Conservation (phyloP, 257 asterid species). For the Scutellaria baicalensis region DNA sequence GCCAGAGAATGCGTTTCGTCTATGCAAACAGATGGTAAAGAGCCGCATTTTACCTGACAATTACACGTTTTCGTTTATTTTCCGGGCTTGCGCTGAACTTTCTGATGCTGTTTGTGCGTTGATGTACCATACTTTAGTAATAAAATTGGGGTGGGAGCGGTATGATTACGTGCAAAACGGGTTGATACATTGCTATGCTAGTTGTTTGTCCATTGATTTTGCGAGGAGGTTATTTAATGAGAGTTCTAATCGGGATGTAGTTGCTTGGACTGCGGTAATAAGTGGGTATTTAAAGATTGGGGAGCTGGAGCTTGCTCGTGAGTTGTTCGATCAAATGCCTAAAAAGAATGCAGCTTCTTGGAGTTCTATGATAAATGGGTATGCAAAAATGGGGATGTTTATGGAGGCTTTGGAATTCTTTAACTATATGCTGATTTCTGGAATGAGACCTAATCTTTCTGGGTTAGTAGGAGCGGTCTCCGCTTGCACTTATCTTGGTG, state of each 20-base stretch:
- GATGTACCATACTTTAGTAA: slow-evolving; percentile 35
- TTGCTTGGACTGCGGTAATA: slow-evolving; percentile 49
- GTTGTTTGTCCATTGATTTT: slow-evolving; percentile 14
- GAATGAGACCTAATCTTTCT: slow-evolving; percentile 36
- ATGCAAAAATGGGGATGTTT: slow-evolving; percentile 33
- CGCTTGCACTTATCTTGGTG: slow-evolving; percentile 38
- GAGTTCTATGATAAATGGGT: slow-evolving; percentile 54
- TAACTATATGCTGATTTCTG: slow-evolving; percentile 29
- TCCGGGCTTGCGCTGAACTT: slow-evolving; percentile 36
- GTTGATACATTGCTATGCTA: slow-evolving; percentile 41
- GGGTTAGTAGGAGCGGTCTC: slow-evolving; percentile 36
- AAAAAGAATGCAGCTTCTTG: slow-evolving; percentile 37
- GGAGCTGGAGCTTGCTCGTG: slow-evolving; percentile 20
- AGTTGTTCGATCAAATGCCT: slow-evolving; percentile 57
- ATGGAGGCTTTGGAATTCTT: slow-evolving; percentile 33
- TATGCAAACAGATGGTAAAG: slow-evolving; percentile 36
- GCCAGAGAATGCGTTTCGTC: slow-evolving; percentile 23
- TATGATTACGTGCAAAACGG: slow-evolving; percentile 60
- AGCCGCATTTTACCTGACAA: slow-evolving; percentile 30
- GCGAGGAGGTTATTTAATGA: slow-evolving; percentile 40
- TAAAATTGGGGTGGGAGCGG: slow-evolving; percentile 47
- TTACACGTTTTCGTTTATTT: slow-evolving; percentile 46
- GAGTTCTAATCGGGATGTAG: slow-evolving; percentile 25
- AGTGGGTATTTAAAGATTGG: slow-evolving; percentile 38
- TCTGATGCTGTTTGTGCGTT: slow-evolving; percentile 21